Evolutionary conservation across 495 filamentous ascomycete species (phyloP), one percentile per base, ranked within the genome.

Genomic region (Lophiotrema nucula): DNA sequence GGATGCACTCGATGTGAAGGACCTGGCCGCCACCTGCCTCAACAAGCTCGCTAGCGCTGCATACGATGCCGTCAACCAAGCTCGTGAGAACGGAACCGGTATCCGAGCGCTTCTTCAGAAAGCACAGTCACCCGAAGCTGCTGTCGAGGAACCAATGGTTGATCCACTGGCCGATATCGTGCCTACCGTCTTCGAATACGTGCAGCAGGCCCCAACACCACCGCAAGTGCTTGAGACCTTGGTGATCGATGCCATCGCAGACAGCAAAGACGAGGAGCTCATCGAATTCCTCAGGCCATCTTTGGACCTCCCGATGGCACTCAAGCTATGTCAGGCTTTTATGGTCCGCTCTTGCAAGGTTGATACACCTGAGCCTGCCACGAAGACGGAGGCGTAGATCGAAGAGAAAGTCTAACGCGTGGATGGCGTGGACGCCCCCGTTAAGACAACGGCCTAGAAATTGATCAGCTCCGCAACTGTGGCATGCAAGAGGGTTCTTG

Each of bases 101-200:
- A n/a, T n/a, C n/a, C n/a, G n/a, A n/a, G n/a, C n/a, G n/a, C n/a
- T n/a, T n/a, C n/a, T n/a, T n/a, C n/a, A n/a, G n/a, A n/a, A n/a
- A n/a, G n/a, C n/a, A n/a, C n/a, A n/a, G n/a, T n/a, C n/a, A n/a
- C n/a, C n/a, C n/a, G n/a, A n/a, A n/a, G n/a, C n/a, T n/a, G n/a
- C n/a, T n/a, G n/a, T n/a, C n/a, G n/a, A n/a, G n/a, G 2, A 27
- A 22, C 8, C 0, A 27, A 5, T 21, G 11, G 2, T 3, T 18
- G 45, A 49, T 24, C 33, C 28, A 3, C n/a, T 53, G 0, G 19
- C 43, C 15, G 44, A 38, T 23, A 12, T 46, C 12, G 16, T 46
- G n/a, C n/a, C n/a, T n/a, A n/a, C n/a, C n/a, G 48, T 64, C 13
- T 45, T 64, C 41, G 22, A 37, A 4, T 59, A 53, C 45, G 55